Base-by-base conservation (phyloP, 352 stramenopile species). In the Globisporangium rhizosaccharum region DNA sequence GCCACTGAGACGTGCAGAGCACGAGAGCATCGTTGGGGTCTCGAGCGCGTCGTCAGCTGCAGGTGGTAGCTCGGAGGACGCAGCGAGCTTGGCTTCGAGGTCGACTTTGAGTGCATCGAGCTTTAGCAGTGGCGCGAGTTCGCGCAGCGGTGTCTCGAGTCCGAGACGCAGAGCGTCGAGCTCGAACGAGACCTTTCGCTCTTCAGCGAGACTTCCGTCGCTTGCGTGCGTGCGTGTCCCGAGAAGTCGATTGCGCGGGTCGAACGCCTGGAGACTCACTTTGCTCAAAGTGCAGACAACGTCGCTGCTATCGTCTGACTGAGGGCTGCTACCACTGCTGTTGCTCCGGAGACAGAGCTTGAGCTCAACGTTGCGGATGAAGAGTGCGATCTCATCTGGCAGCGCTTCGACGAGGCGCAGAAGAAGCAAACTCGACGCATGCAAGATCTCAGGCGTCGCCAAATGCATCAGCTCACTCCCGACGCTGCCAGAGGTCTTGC, bases 71-170 rank as follows among this genome's bases (percentile, higher is more conserved):
- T 47, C 36, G 12, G 44, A 17, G n/a, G 20, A 51, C 8, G 25
- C 49, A 10, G 46, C 44, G 33, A 67, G 49, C 17, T 62, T 63
- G 12, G 37, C 26, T 39, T 63, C 61, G 18, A 63, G 30, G 14
- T 67, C 56, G 36, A 51, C 53, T n/a, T 63, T 67, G 37, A 63
- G 28, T 18, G 28, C 17, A 3, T 46, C 61, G 17, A 60, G 14
- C 20, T 36, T 26, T n/a, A 59, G 11, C 26, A 67, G 26, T 15
- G 57, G 33, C 2, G n/a, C 50, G 2, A 15, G 15, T 11, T 58
- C 57, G 17, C 36, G 42, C 2, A 30, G 18, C 5, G 54, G 7
- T 11, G 30, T 17, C 18, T 53, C 48, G 25, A 65, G 33, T 8
- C 46, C 23, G 11, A 58, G 28, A 28, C 18, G 18, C 20, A 61